Conservation (phyloP, 495 filamentous ascomycete genomes). For the Cairneyella variabilis region DNA sequence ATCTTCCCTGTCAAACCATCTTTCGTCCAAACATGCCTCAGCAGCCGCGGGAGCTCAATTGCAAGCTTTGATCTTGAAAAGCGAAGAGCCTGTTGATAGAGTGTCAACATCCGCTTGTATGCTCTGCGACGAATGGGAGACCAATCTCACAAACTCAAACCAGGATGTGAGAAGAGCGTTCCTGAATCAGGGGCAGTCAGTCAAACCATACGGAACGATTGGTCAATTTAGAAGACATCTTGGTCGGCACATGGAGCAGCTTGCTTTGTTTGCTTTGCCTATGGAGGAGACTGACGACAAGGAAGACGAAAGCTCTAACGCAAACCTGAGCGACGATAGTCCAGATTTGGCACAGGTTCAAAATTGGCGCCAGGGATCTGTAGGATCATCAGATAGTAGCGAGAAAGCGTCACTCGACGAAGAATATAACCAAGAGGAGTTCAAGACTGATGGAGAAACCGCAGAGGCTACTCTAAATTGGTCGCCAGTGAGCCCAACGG, state of each 20-base stretch:
- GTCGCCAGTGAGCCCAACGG: too few species aligned
- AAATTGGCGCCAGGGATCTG: not conserved
- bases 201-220: conserved; percentile 15
- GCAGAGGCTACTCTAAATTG: too few species aligned
- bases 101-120: conserved; percentile 16
- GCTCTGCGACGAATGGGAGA: conserved; percentile 21
- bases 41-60: conserved; percentile 6
- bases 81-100: conserved; percentile 16
- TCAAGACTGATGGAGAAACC: not conserved
- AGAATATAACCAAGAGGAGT: not conserved
- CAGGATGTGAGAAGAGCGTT: conserved; percentile 5
- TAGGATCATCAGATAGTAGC: not conserved
- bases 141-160: conserved; percentile 1
- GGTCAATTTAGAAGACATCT: conserved; percentile 33
- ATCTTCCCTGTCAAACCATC: conserved; percentile 1
- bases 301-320: conserved; percentile 10
- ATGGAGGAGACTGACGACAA: conserved; percentile 18
- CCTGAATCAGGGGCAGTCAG: conserved; percentile 4
- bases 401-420: not conserved
- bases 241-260: conserved; percentile 35
- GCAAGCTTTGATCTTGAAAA: conserved; percentile 12
- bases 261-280: conserved; percentile 37
- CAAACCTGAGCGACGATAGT: not conserved
- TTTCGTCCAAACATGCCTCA: not conserved
- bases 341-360: conserved; percentile 1